Evolutionary conservation across 345 rosid genomes (phyloP), one percentile per base, ranked within the genome.

Genomic region (Citrus glauca): DNA sequence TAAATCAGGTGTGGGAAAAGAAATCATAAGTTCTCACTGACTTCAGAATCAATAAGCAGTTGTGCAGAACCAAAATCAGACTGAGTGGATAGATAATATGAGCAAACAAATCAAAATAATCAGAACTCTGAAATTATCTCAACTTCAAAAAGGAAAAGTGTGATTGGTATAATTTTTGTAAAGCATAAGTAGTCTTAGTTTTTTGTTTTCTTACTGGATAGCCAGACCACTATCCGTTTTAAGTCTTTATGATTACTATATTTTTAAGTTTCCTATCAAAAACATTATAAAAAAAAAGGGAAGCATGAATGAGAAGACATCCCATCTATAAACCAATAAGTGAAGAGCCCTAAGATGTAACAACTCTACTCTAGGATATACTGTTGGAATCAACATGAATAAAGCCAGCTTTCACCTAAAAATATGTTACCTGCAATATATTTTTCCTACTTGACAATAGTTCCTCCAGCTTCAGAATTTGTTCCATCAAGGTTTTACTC

Each of bases 401-500:
- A 38, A 40, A 71, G 67, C 35, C 67, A 79, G 27, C 69, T 57
- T 38, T 72, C 60, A 66, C 13, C 59, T 7, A 55, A 20, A 68
- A 65, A 32, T 37, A 67, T 42, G 40, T 81, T 87, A 95, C 99
- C 97, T 91, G 89, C 66, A 95, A 85, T 81, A 95, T 84, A 69
- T 92, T 91, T 75, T 88, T 81, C 80, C 87, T 88, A 86, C 85
- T 88, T n/a, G 99, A 90, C 65, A 95, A 79, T 55, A 95, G 86
- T 63, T 87, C 91, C 74, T 94, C 90, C 65, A 95, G 75, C 87
- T 84, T 91, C 71, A 89, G 78, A 79, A 95, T 91, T 86, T 92
- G 91, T 76, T 90, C 96, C 64, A 40, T 83, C 86, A 95, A 78
- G 62, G 88, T 80, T 60, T 81, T 87, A 78, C 90, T 91, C 88